phyloP scores from a whole-genome alignment of 441 rosid species.

The Euphorbia schlechtendalii region DNA sequence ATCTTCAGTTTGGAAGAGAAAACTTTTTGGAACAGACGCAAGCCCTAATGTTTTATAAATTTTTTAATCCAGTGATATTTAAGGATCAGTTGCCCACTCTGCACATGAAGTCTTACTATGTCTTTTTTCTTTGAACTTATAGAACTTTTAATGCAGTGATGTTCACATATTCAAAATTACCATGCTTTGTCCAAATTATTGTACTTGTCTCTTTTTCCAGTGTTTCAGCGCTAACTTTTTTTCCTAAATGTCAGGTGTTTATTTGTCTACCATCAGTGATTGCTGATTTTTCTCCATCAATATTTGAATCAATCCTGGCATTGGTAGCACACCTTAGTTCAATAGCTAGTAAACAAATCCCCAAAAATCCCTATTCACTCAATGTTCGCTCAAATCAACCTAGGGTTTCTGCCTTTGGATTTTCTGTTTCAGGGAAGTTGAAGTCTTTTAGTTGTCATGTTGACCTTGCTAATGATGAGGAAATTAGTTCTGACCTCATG shows the following conservation, averaged over 20 bases:
- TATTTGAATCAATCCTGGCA: conserved; percentile 45
- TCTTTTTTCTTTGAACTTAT: not conserved
- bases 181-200: not conserved
- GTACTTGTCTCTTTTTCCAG: not conserved
- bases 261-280: conserved; percentile 34
- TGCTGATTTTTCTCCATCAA: conserved; percentile 52
- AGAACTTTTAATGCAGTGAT: not conserved
- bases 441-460: conserved; percentile 39
- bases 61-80: not conserved
- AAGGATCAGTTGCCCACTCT: not conserved
- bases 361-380: conserved; percentile 20
- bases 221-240: conserved; percentile 16
- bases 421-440: conserved; percentile 49
- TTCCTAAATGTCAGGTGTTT: conserved; percentile 52
- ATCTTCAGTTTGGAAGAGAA: not conserved
- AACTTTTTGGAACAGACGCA: not conserved
- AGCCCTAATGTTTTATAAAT: not conserved
- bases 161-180: not conserved
- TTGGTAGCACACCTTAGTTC: conserved; percentile 44
- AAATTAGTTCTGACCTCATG: conserved; percentile 43
- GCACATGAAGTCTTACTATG: not conserved
- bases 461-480: conserved; percentile 71
- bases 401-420: conserved; percentile 37
- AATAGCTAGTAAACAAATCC: conserved; percentile 29
- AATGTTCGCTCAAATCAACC: conserved; percentile 24